Conservation (phyloP, 306 rosid genomes). For the Ammopiptanthus mongolicus region DNA sequence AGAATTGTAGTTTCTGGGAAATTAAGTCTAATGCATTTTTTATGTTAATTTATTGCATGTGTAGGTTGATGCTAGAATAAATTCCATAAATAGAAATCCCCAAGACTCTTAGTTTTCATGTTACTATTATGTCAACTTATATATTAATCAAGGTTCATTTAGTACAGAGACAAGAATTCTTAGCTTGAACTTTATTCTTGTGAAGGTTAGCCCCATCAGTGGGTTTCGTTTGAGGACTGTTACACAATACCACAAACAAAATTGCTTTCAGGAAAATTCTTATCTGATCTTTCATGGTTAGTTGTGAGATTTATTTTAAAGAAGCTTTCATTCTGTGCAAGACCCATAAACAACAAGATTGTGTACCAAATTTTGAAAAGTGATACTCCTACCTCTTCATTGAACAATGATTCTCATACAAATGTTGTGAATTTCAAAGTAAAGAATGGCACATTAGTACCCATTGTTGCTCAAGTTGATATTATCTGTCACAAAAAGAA, state of each 20-base stretch:
- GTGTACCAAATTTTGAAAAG: conserved; percentile 58
- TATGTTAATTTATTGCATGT: conserved; percentile 34
- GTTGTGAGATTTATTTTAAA: conserved; percentile 53
- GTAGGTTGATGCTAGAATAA: conserved; percentile 77
- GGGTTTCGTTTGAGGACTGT: conserved; percentile 69
- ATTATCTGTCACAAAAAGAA: conserved; percentile 10
- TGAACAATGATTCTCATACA: conserved; percentile 24
- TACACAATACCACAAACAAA: conserved; percentile 50
- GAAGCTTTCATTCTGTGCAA: conserved; percentile 50
- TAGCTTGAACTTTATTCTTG: conserved; percentile 38
- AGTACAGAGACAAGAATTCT: conserved; percentile 62
- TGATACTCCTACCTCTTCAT: conserved; percentile 13
- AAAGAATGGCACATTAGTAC: too few relatives aligned
- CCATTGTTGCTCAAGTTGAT: conserved; percentile 42
- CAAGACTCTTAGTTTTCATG: conserved; percentile 68
- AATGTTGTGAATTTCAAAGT: conserved; percentile 49
- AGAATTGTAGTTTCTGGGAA: not conserved
- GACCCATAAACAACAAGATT: conserved; percentile 63
- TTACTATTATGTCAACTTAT: conserved; percentile 61
- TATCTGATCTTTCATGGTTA: conserved; percentile 74
- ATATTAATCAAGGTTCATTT: conserved; percentile 70
- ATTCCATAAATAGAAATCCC: conserved; percentile 72
- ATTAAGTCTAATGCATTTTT: not conserved
- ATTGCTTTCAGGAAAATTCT: conserved; percentile 60
- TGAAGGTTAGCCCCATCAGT: too few relatives aligned